Evolutionary conservation across 1,284 basidiomycete species (phyloP).

Genomic region (Marasmius tenuissimus): DNA sequence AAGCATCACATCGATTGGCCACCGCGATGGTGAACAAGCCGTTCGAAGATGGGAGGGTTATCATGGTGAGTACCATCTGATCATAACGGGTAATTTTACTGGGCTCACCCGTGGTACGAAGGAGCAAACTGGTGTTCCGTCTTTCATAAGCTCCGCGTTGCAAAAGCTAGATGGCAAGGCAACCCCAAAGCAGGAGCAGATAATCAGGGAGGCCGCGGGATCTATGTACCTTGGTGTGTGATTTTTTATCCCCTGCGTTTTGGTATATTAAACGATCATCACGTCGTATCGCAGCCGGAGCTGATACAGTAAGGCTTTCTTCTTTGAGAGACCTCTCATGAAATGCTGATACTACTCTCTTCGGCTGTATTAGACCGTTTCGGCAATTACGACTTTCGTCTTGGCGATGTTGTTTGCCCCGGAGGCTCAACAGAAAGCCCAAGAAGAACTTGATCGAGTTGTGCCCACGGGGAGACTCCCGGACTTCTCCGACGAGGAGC

Average conservation of each 20-base stretch:
- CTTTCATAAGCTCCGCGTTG: not conserved
- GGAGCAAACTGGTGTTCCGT: not conserved
- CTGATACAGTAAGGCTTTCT: not conserved
- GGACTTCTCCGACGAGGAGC: not conserved
- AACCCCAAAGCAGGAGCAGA: not conserved
- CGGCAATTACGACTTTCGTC: not conserved
- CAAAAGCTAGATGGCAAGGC: not conserved
- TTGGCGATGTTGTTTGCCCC: constrained; percentile 1
- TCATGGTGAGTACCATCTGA: not conserved
- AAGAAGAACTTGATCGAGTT: constrained; percentile 10
- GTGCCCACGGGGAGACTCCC: constrained; percentile 3
- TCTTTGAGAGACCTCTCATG: not conserved
- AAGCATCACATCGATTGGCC: not conserved
- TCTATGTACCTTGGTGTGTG: not conserved
- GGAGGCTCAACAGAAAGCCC: constrained; percentile 5
- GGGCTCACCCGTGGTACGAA: not conserved
- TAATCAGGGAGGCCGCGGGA: not conserved
- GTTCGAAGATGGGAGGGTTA: not conserved
- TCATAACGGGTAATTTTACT: not conserved
- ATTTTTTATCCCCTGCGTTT: not conserved
- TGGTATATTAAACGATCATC: not conserved
- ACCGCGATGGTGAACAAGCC: not conserved
- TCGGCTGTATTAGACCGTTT: not conserved
- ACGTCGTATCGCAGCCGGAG: not conserved
- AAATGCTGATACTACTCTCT: too few species aligned